Evolutionary conservation across 768 basidiomycete genomes (phyloP), one percentile per base, ranked within the genome.

Genomic region (Leccinellum rugosiceps): DNA sequence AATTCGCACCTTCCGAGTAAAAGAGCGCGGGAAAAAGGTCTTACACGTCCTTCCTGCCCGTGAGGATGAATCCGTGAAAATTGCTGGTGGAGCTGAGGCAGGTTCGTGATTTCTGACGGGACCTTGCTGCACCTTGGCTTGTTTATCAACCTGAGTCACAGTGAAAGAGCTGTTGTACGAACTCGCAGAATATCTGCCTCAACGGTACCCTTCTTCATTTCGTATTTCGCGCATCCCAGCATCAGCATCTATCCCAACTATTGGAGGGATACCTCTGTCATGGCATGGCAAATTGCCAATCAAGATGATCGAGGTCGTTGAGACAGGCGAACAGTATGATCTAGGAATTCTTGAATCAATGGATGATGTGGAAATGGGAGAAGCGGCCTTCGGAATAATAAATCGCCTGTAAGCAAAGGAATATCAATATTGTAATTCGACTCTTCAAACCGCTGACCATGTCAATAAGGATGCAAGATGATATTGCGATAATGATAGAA

Each of bases 161-260:
- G 87, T 84, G 6, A 75, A 83, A 53, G 88, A 90, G 67, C 73
- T 88, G 19, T 77, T 87, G 4, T 82, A 88, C 58, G 87, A 90
- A 65, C 72, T 92, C 44, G 77, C 83, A 1, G 87, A 87, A 61
- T 90, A 87, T 63, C 76, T 91, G 26, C 77, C 81, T n/a, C 75
- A 75, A 49, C 80, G 88, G 38, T 87, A 88, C 63, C 88, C 89
- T 4, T 71, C 68, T 19, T 77, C 81, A 3, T 90, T 85, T 64
- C 64, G 69, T n/a, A 76, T 85, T 35, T 73, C 71, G 9, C 81
- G 88, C n/a, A 57, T 70, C 17, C 38, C 58, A 7, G 19, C 19
- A 9, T 56, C 57, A 25, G 48, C 61, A 6, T 30, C 51, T 21
- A 48, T 45, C 28, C 68, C 72, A 1, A 57, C 50, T 7, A 63